Percentiles rank a stretch among this genome's conserved stretches.
Evolutionary conservation across 2,329 filamentous ascomycete species (phyloP).

Genomic region (Colletotrichum sp.): DNA sequence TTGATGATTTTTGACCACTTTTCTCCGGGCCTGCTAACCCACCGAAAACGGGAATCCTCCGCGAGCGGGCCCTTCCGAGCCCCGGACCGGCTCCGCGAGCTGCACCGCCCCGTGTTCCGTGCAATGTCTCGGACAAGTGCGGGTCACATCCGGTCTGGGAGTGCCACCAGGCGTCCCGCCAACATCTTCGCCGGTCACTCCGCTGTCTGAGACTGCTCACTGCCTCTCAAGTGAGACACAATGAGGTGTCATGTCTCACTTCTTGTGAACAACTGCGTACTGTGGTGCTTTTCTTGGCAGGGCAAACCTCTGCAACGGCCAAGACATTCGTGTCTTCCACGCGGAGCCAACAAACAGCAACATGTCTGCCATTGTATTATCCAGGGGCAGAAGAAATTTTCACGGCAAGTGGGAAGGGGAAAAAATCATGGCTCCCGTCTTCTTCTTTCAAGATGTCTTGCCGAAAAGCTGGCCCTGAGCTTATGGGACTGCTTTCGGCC

Average conservation of each 20-base stretch:
- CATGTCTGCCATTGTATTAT: not conserved
- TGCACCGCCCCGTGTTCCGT: not conserved
- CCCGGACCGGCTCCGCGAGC: not conserved
- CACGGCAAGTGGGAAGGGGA: not conserved
- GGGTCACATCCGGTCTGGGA: not conserved
- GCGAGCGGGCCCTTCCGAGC: not conserved
- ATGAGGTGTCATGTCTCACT: not conserved
- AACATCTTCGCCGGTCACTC: not conserved
- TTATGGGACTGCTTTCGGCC: not conserved
- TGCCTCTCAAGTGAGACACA: not conserved
- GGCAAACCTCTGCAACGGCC: not conserved
- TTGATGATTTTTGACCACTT: too few species aligned
- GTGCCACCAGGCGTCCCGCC: not conserved
- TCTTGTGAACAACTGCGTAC: not conserved
- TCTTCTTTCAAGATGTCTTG: not conserved
- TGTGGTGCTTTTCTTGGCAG: not conserved
- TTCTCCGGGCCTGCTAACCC: not conserved
- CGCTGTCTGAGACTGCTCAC: not conserved
- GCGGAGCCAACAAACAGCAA: not conserved
- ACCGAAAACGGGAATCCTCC: rapidly evolving
- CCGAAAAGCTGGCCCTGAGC: not conserved
- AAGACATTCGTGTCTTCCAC: not conserved
- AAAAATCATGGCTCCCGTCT: not conserved
- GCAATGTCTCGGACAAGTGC: not conserved
- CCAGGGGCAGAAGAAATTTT: not conserved